Percentiles rank a stretch among this genome's conserved stretches.
Evolutionary conservation across 345 rosid genomes (phyloP).

Genomic region (Hypericum androsaemum): DNA sequence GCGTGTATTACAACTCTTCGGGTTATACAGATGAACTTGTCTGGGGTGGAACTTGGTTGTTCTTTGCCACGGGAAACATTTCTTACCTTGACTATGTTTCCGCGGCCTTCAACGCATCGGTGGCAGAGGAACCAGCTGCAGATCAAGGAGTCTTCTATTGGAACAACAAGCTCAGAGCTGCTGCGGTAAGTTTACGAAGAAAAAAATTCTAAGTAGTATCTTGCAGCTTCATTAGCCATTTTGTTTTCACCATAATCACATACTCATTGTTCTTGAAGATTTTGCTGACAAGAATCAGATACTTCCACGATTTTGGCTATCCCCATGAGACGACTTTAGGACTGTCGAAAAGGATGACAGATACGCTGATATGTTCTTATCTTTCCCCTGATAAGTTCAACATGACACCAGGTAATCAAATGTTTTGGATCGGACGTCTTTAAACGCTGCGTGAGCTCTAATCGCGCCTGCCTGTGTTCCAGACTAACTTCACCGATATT

Average conservation of each 20-base stretch:
- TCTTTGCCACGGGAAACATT: slow-evolving; percentile 43
- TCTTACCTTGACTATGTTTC: slow-evolving; percentile 40
- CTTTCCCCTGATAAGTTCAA: slow-evolving; percentile 22
- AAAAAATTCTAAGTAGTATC: too few species aligned
- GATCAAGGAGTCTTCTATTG: slow-evolving; percentile 44
- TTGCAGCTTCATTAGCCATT: too few species aligned
- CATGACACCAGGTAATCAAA: slow-evolving; percentile 29
- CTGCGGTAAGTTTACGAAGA: slow-evolving; percentile 29
- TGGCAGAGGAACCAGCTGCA: slow-evolving; percentile 19
- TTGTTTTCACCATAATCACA: too few species aligned
- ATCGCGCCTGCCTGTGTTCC: neutral
- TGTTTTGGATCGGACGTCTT: neutral
- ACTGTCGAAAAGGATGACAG: slow-evolving; percentile 25
- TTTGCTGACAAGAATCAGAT: slow-evolving; percentile 37
- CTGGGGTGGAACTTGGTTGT: slow-evolving; percentile 61
- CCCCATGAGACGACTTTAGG: slow-evolving; percentile 30
- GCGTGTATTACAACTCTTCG: slow-evolving; percentile 36
- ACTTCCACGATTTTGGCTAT: slow-evolving; percentile 41
- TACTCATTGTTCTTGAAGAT: slow-evolving; percentile 21
- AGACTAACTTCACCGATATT: too few species aligned
- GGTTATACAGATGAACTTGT: slow-evolving; percentile 42
- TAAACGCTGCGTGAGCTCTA: neutral
- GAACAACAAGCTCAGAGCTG: slow-evolving; percentile 51
- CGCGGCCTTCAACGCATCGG: slow-evolving; percentile 25
- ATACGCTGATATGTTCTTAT: slow-evolving; percentile 36